Evolutionary conservation across 352 stramenopile species (phyloP).

Genomic region (Globisporangium paroecandrum): DNA sequence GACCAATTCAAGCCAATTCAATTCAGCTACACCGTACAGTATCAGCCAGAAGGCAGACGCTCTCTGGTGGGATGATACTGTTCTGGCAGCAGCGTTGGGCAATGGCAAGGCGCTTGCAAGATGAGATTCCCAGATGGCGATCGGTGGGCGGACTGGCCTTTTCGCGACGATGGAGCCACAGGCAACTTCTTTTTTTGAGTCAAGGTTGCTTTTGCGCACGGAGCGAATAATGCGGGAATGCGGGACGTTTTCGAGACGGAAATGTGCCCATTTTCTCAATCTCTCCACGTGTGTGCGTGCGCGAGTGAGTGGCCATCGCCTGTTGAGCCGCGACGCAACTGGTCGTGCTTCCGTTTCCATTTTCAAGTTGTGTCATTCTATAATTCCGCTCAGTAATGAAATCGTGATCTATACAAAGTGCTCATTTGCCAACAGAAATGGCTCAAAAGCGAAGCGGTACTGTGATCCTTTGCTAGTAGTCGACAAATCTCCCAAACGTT

Average conservation of each 20-base stretch:
- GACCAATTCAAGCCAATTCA: background rate
- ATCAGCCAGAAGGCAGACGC: background rate
- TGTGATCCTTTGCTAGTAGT: background rate
- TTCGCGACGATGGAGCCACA: background rate
- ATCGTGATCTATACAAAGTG: background rate
- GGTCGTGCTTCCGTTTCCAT: background rate
- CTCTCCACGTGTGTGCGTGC: background rate
- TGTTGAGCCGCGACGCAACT: background rate
- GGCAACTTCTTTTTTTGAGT: background rate
- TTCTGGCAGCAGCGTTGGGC: background rate
- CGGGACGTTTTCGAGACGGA: background rate
- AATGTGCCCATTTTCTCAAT: background rate
- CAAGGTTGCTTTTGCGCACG: background rate
- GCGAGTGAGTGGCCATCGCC: background rate
- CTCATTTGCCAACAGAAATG: background rate
- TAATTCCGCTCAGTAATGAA: background rate
- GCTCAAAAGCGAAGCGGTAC: background rate
- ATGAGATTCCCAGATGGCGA: background rate
- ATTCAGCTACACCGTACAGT: background rate
- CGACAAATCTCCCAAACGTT: background rate
- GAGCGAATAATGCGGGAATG: background rate
- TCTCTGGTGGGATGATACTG: background rate
- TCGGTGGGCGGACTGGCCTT: background rate
- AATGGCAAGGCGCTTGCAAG: background rate
- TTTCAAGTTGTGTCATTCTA: background rate